These are phyloP conservation scores for Anisodus acutangulus DNA, from an alignment of 257 asterid genomes.

Conservation along the genomic window DNA sequence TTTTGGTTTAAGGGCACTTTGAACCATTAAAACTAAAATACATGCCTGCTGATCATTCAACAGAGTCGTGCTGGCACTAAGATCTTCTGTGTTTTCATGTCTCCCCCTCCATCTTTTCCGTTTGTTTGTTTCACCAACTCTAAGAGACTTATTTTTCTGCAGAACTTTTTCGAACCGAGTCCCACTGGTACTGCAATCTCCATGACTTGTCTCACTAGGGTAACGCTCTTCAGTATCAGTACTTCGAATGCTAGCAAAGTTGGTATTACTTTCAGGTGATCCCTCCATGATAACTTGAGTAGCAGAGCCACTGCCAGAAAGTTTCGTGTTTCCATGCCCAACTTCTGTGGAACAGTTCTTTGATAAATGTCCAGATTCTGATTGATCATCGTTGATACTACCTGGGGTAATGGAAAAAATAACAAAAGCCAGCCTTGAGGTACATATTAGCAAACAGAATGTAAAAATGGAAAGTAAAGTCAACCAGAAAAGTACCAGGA, in stretches of 20 bases:
- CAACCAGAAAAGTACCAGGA: conserved; percentile 46
- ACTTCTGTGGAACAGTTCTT: conserved; percentile 47
- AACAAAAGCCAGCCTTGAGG: conserved; percentile 10
- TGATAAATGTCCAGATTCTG: conserved; percentile 54
- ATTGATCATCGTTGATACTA: conserved; percentile 44
- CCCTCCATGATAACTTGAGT: conserved; percentile 50
- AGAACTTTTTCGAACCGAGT: conserved; percentile 53
- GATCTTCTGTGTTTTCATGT: conserved; percentile 60
- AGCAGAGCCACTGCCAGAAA: conserved; percentile 59
- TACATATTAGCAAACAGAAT: conserved; percentile 4
- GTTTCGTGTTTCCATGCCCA: conserved; percentile 37
- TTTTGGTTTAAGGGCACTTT: neutral
- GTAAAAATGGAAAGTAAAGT: neutral
- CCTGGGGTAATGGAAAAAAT: conserved; percentile 38
- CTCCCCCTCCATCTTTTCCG: conserved; percentile 97
- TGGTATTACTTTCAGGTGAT: conserved; percentile 50
- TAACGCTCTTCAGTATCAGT: conserved; percentile 67
- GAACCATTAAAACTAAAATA: neutral
- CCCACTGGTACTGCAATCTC: conserved; percentile 85
- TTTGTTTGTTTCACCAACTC: conserved; percentile 73
- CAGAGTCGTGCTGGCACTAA: conserved; percentile 39
- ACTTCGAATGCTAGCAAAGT: conserved; percentile 46
- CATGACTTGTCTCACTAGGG: conserved; percentile 61
- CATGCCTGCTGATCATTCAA: conserved; percentile 38
- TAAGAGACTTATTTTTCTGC: conserved; percentile 59